Base-by-base conservation (phyloP, 306 rosid species). In the Phaseolus lunatus region DNA sequence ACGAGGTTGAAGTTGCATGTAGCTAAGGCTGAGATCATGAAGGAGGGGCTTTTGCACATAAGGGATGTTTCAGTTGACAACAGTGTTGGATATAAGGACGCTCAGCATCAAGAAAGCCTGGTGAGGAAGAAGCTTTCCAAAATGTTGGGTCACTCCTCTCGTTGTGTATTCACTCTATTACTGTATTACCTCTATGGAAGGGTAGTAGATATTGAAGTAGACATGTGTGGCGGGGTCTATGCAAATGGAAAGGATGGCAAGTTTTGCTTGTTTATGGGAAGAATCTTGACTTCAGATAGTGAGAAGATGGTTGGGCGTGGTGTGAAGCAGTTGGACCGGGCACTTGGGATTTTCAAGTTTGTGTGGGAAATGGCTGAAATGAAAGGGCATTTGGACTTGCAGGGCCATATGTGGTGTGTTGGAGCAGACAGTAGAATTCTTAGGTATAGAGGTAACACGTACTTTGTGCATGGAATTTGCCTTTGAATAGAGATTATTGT, bases 331-430 rank as follows among this genome's bases (percentile, higher is more conserved):
- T 79, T 95, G 84, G 94, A 92, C 68, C 81, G 87, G 48, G 94
- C 82, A 2, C 92, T 95, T 14, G 89, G 90, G 33, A 82, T 95
- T 86, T 92, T 88, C 80, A 88, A 86, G 86, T 89, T 90, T 84
- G 88, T 92, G 11, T 95, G 96, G 94, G 97, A 95, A 87, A 88
- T 86, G 11, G 90, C 97, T 29, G 89, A 85, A 49, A 83, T 87
- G 91, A 88, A 87, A 79, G 99, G 89, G 16, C 65, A 52, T 52
- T 79, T 92, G 84, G 87, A 88, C 29, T 80, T 92, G 80, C 92
- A 89, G 82, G 97, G 99, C 58, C 97, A 92, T 90, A 33, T 95
- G 61, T 95, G 95, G 91, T 87, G 91, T 67, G 93, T 90, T 56
- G 96, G 90, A 75, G 91, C 87, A 70, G 86, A 86, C 53, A 57